Base-by-base conservation (phyloP, 257 asterid species). In the Anisodus acutangulus region DNA sequence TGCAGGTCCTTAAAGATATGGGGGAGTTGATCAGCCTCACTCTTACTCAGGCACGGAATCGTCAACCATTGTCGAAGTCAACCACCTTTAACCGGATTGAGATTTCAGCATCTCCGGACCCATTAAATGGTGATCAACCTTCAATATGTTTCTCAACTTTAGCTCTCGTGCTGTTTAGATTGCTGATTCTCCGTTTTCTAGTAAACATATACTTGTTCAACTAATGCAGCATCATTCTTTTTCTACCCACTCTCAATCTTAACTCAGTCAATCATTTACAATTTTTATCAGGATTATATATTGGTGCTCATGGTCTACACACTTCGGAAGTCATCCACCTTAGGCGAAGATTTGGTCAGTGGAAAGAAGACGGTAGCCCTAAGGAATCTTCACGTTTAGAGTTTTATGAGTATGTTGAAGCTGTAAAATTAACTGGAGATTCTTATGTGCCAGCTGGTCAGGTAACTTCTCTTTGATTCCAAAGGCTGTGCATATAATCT, bases 401-500 rank as follows among this genome's bases (percentile, higher is more conserved):
- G 88, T 97, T 95, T 85, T 95, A 93, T 71, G 99, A 97, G 87
- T 97, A 93, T 81, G 98, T 97, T 78, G 99, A 97, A 90, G 99
- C 98, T 86, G 95, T 92, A 55, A 97, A 97, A 88, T 83, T 97
- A 83, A 92, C 98, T 11, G 99, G 99, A 85, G 98, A 95, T 87
- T 94, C 95, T 86, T 89, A 90, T 88, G 95, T 97, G 84, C 99
- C 99, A 80, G 99, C 98, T 85, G 99, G 99, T 88, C 95, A 95
- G 98, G 99, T 97, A 71, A 84, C 83, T 71, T 76, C 70, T 57
- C 82, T 83, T n/a, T 60, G 51, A 63, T 19, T 43, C 31, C 26
- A 71, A 49, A 43, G 81, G 69, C 31, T 59, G 79, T 51, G 49
- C 63, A 11, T 39, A 49, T n/a, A 15, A 37, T 55, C 58, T 69